A percentile compares a stretch with the other conserved stretches of the same genome.
phyloP scores from a whole-genome alignment of 305 asterid genomes.

The Solanum hybrid region DNA sequence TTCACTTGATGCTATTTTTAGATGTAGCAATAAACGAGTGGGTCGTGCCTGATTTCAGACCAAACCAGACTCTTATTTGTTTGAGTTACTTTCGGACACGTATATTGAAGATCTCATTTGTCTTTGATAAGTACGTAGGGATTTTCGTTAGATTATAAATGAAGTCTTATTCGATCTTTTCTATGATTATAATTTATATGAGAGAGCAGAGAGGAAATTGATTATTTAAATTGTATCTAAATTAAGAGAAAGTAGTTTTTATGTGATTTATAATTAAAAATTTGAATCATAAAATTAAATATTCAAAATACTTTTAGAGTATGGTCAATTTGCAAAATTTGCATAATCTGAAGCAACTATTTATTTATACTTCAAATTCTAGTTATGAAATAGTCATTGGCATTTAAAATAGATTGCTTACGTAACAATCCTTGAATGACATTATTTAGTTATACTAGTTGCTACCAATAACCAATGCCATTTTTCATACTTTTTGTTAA shows the following conservation, averaged over 20 bases:
- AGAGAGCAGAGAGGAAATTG: neutral
- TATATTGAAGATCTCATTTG: neutral
- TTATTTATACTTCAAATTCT: neutral
- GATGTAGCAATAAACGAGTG: neutral
- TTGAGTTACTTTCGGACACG: fast-evolving
- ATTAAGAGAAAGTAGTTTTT: neutral
- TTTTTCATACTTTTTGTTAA: neutral
- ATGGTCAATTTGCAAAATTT: too few species aligned
- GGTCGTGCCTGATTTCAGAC: neutral
- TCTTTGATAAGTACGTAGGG: neutral
- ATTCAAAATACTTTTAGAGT: neutral
- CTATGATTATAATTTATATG: neutral
- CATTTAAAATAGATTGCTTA: too few species aligned
- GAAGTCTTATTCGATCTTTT: neutral
- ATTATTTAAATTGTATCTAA: neutral
- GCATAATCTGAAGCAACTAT: neutral
- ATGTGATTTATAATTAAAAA: neutral
- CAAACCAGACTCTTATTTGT: neutral
- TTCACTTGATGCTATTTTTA: neutral
- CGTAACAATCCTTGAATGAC: neutral
- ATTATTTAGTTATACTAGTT: neutral
- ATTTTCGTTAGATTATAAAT: neutral
- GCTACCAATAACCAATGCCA: neutral
- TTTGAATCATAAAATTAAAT: too few species aligned
- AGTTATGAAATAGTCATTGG: too few species aligned